Evolutionary conservation across 169 alveolate species (phyloP).

Genomic region (Cryptosporidium tyzzeri): DNA sequence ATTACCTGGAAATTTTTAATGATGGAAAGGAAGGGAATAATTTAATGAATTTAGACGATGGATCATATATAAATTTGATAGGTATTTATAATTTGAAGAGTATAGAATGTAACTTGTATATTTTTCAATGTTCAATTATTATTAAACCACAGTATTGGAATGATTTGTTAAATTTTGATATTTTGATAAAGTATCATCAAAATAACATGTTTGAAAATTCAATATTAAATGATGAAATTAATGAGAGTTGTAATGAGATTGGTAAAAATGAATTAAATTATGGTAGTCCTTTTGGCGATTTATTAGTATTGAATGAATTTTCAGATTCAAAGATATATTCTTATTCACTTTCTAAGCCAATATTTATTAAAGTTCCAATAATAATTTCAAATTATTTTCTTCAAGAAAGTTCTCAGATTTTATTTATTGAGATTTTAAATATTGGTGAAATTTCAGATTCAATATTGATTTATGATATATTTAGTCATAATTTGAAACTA

Average conservation of each 20-base stretch:
- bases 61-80: slow-evolving; percentile 39
- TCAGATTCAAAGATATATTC: slow-evolving; percentile 2
- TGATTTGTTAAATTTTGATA: slow-evolving; percentile 33
- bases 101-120: slow-evolving; percentile 8
- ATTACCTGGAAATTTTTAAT: slow-evolving; percentile 1
- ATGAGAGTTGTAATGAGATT: neutral
- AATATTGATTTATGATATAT: slow-evolving; percentile 47
- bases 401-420: slow-evolving; percentile 44
- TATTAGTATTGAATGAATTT: slow-evolving; percentile 7
- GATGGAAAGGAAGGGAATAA: slow-evolving; percentile 12
- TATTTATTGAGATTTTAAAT: slow-evolving; percentile 49
- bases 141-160: slow-evolving; percentile 75
- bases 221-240: neutral
- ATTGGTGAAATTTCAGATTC: slow-evolving; percentile 20
- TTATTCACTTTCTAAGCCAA: slow-evolving; percentile 18
- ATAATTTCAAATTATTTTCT: slow-evolving; percentile 46
- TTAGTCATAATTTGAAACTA: slow-evolving; percentile 25
- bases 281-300: neutral
- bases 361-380: slow-evolving; percentile 59
- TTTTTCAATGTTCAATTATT: slow-evolving; percentile 56
- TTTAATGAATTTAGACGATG: slow-evolving; percentile 52
- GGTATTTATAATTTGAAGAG: slow-evolving; percentile 1
- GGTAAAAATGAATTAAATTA: neutral
- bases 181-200: slow-evolving; percentile 21
- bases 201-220: neutral